Conservation (phyloP, 2,329 filamentous ascomycete species). For the Massarina eburnea region DNA sequence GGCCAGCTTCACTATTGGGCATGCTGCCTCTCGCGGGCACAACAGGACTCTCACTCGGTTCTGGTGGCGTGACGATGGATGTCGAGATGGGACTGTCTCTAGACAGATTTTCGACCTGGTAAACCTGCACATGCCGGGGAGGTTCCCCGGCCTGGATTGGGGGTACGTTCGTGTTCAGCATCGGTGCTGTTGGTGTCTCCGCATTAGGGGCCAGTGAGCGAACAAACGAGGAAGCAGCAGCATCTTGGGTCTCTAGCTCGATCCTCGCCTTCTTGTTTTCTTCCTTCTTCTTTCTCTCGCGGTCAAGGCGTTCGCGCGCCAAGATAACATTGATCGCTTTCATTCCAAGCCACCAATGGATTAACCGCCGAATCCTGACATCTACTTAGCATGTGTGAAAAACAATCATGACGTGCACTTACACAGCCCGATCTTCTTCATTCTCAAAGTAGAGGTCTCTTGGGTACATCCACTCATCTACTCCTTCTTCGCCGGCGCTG, state of each 20-base stretch:
- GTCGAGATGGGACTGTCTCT: slow-evolving; percentile 15
- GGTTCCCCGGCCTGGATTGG: slow-evolving; percentile 26
- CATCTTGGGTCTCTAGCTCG: slow-evolving; percentile 24
- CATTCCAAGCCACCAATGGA: slow-evolving; percentile 42
- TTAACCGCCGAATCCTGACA: slow-evolving; percentile 33
- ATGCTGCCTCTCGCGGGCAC: slow-evolving; percentile 12
- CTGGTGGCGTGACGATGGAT: slow-evolving; percentile 32
- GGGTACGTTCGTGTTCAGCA: slow-evolving; percentile 25
- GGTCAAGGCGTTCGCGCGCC: slow-evolving; percentile 37
- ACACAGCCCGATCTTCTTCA: slow-evolving; percentile 34
- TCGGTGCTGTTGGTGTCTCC: slow-evolving; percentile 4
- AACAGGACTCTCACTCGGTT: slow-evolving; percentile 31
- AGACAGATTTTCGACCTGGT: slow-evolving; percentile 14
- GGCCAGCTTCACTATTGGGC: slow-evolving; percentile 8
- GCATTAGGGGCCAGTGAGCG: slow-evolving; percentile 33
- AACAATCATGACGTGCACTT: slow-evolving; percentile 9
- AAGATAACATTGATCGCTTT: slow-evolving; percentile 42
- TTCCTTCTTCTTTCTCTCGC: slow-evolving; percentile 39
- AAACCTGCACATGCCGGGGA: slow-evolving; percentile 12
- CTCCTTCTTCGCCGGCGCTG: slow-evolving; percentile 32
- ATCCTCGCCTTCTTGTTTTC: slow-evolving; percentile 31
- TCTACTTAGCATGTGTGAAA: slow-evolving; percentile 11
- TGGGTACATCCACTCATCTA: slow-evolving; percentile 35
- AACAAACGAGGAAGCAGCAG: slow-evolving; percentile 29
- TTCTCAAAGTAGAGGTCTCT: slow-evolving; percentile 36